Evolutionary conservation across 2,329 filamentous ascomycete genomes (phyloP), one percentile per base, ranked within the genome.

Genomic region (Arachnomyces sp.): DNA sequence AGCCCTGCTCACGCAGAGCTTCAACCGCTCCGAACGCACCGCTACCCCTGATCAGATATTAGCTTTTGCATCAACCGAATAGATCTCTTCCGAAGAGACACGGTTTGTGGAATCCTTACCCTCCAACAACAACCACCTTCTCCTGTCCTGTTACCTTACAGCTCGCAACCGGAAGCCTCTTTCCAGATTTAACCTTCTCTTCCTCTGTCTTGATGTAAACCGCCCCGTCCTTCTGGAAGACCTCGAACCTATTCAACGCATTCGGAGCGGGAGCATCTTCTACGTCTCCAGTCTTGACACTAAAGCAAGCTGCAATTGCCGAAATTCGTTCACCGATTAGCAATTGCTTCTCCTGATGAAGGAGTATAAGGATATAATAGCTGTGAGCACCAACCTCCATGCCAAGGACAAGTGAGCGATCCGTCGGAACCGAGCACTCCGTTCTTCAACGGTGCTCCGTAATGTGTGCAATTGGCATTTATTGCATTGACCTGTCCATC

Each of bases 241-340:
- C 71, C 39, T 86, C 80, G 68, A 93, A 98, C 37, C 82, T 82
- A 34, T 84, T 77, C 17, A 98, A 69, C n/a, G 85, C 75, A 55
- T 96, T 87, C 17, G 94, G 77, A 2, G 86, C 92, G 0, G 92
- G 92, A 1, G 90, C 89, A 57, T 96, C 87, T 66, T 98, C 92
- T 44, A 96, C 85, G 54, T 98, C 92, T 39, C 92, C 92, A 4
- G 84, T 93, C 41, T 76, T 75, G 47, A 86, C 79, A 47, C 87
- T 92, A 69, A 95, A 98, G 71, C 92, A 98, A 42, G 92, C 92
- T 89, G 48, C 38, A 31, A 6, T 53, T 31, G 56, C 46, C 32
- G 32, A 34, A 15, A 14, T 29, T 14, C 11, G n/a, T 21, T 17
- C 31, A 36, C 13, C 12, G 9, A 35, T 50, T 35, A 54, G 35